A percentile compares a stretch with the other conserved stretches of the same genome.
Evolutionary conservation across 2,329 filamentous ascomycete species (phyloP).

Genomic region (Pestalotiopsis sp.): DNA sequence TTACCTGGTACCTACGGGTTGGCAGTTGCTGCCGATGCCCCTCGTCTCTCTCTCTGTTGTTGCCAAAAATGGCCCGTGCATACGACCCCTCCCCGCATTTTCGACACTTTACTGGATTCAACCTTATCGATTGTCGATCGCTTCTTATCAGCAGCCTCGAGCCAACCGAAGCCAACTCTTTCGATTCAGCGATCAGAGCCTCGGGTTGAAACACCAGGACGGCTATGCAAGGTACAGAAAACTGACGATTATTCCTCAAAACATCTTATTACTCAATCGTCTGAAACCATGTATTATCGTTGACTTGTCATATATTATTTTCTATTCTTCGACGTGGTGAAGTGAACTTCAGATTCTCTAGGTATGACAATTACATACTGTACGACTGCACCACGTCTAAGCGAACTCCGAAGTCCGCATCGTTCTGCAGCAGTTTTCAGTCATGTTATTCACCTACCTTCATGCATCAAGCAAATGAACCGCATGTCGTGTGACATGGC

Average conservation of each 20-base stretch:
- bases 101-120: neutral
- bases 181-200: neutral
- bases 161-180: neutral
- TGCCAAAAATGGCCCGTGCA: slow-evolving; percentile 3
- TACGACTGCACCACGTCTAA: neutral
- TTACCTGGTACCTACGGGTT: neutral
- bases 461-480: neutral
- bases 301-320: neutral
- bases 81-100: neutral
- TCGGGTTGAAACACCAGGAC: neutral
- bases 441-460: neutral
- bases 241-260: neutral
- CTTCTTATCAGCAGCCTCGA: neutral
- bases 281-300: neutral
- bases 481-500: neutral
- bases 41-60: neutral
- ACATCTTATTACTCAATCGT: neutral
- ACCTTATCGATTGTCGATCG: neutral
- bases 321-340: neutral
- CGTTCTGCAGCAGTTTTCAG: neutral
- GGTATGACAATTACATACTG: neutral
- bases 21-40: neutral
- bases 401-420: slow-evolving; percentile 5
- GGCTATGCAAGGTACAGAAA: neutral
- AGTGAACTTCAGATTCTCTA: neutral